Evolutionary conservation across 768 basidiomycete species (phyloP), one percentile per base, ranked within the genome.

Genomic region (Lentinula sp.): DNA sequence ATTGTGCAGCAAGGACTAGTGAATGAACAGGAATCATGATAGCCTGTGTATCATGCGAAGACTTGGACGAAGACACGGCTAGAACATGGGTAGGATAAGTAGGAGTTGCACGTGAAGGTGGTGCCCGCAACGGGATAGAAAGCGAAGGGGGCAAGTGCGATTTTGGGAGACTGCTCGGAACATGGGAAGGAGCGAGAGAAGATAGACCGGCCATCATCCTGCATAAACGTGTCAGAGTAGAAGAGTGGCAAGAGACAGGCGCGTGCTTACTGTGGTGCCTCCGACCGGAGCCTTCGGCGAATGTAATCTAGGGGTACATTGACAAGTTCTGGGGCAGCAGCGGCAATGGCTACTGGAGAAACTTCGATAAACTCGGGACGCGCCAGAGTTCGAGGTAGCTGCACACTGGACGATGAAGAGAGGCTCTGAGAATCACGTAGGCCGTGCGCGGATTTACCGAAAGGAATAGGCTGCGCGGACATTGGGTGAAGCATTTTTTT

Each of bases 291-390:
- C 56, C 82, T 79, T 59, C 83, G 78, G 56, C 85, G 83, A 61
- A 92, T 83, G 68, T 88, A 92, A 63, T 87, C 85, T 50, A 83
- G 71, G 4, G 90, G 87, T 3, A 89, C 81, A 61, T 79, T 79
- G 15, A 73, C 78, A 16, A 92, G 79, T 59, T 85, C 85, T 61
- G 88, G 85, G n/a, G 87, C 83, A 62, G 83, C 79, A n/a, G 86
- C 83, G 2, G 77, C 68, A 66, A 93, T 75, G 42, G 83, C 81
- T 43, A 84, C 84, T 50, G 78, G 74, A 42, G 84, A 78, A 43
- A 90, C 80, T 61, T 85, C 82, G 43, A 75, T 67, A 64, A 81
- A 86, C 2, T 77, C 72, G 4, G 90, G 89, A 10, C 88, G 82
- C 36, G 81, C 75, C 54, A 92, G 85, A 43, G 77, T 83, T 59